Evolutionary conservation across 495 filamentous ascomycete genomes (phyloP).

Genomic region (Coniosporium apollinis): DNA sequence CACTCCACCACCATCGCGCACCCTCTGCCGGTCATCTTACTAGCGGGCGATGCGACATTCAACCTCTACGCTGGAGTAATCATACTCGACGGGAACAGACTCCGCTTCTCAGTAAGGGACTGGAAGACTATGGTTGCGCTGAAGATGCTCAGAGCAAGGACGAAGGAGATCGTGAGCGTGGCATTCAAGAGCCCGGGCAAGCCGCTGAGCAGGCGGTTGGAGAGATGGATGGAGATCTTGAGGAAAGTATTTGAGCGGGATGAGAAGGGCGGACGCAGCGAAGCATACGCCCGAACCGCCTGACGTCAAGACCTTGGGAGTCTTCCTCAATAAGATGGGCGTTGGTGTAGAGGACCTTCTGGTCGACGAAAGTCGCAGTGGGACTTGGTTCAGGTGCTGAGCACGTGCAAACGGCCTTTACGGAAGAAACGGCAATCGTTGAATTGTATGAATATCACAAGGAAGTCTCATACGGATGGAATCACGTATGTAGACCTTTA

Average conservation of each 20-base stretch:
- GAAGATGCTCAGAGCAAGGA: slow-evolving; percentile 50
- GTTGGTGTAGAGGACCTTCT: too few relatives aligned
- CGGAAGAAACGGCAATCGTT: too few relatives aligned
- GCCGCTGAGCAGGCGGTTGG: slow-evolving; percentile 42
- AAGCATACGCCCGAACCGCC: too few relatives aligned
- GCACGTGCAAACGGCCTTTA: too few relatives aligned
- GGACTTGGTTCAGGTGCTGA: too few relatives aligned
- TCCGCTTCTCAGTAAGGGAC: slow-evolving; percentile 73
- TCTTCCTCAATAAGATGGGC: too few relatives aligned
- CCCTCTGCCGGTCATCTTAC: slow-evolving; percentile 61
- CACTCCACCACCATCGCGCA: slow-evolving; percentile 76
- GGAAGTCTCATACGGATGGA: too few relatives aligned
- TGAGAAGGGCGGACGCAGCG: too few relatives aligned
- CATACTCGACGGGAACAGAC: slow-evolving; percentile 66
- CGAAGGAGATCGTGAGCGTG: slow-evolving; percentile 53
- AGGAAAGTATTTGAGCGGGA: slow-evolving; percentile 9
- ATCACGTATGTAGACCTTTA: too few relatives aligned
- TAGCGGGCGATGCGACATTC: slow-evolving; percentile 76
- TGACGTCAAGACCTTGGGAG: too few relatives aligned
- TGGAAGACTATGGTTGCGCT: slow-evolving; percentile 83
- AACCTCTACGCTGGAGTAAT: slow-evolving; percentile 78
- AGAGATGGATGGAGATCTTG: slow-evolving; percentile 64
- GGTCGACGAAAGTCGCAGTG: too few relatives aligned
- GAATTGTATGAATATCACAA: too few relatives aligned
- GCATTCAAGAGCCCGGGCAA: slow-evolving; percentile 60